These are phyloP conservation scores for Fusarium sp. DNA, from an alignment of 2,329 filamentous ascomycete genomes.

Conservation along the genomic window DNA sequence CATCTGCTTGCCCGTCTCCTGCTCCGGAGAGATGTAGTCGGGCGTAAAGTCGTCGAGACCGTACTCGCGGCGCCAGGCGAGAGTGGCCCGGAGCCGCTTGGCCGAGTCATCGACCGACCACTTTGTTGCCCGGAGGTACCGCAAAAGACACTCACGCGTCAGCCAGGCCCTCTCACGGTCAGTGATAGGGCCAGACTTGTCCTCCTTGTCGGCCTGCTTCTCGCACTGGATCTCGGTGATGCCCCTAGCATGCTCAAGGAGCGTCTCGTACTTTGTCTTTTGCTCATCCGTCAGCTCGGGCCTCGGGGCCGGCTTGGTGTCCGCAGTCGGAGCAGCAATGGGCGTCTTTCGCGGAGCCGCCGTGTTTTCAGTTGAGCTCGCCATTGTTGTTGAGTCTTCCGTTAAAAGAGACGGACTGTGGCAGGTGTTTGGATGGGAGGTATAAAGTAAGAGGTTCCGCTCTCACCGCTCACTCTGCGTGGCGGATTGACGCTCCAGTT, in stretches of 20 bases:
- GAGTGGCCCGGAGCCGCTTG: slow-evolving; percentile 79
- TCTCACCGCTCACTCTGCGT: slow-evolving; percentile 34
- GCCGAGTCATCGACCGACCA: slow-evolving; percentile 80
- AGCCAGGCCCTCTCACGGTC: slow-evolving; percentile 89
- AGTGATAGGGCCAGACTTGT: slow-evolving; percentile 68
- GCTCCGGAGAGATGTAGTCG: slow-evolving; percentile 91
- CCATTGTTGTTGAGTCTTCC: slow-evolving; percentile 25
- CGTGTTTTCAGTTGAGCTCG: slow-evolving; percentile 30
- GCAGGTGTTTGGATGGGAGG: background rate
- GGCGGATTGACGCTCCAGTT: background rate
- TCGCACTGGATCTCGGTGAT: slow-evolving; percentile 72
- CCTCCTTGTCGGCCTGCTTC: slow-evolving; percentile 57
- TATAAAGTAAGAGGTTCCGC: slow-evolving; percentile 4
- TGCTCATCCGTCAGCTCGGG: slow-evolving; percentile 76
- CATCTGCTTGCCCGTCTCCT: slow-evolving; percentile 95
- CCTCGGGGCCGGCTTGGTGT: slow-evolving; percentile 63
- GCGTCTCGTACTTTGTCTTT: slow-evolving; percentile 77
- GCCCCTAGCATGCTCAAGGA: slow-evolving; percentile 72
- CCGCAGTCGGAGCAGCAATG: slow-evolving; percentile 63
- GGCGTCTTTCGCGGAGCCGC: slow-evolving; percentile 59
- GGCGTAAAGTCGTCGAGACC: slow-evolving; percentile 79
- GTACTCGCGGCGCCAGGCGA: slow-evolving; percentile 91
- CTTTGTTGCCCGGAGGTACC: slow-evolving; percentile 92
- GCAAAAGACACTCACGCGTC: slow-evolving; percentile 87
- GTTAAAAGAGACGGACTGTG: background rate